These are phyloP conservation scores for Sechiopsis laciniata DNA, from an alignment of 306 rosid genomes.

Conservation along the genomic window DNA sequence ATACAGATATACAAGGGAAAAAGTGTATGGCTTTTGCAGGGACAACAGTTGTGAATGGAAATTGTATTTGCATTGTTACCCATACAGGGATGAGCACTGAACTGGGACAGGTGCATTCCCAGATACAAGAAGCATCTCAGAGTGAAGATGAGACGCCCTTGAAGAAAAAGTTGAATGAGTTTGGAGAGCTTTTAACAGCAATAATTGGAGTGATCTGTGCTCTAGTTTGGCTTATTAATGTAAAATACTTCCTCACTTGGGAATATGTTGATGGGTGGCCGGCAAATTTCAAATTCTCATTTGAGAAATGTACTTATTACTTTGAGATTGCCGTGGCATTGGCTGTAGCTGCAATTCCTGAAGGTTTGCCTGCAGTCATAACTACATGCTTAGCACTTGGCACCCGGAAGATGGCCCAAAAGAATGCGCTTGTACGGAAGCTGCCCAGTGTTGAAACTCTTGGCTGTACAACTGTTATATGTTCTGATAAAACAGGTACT, in stretches of 20 bases:
- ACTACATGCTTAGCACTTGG: slow-evolving; percentile 51
- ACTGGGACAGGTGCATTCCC: slow-evolving; percentile 57
- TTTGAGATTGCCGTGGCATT: slow-evolving; percentile 48
- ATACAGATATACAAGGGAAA: slow-evolving; percentile 42
- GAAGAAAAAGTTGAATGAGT: slow-evolving; percentile 52
- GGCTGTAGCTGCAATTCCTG: slow-evolving; percentile 57
- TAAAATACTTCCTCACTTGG: slow-evolving; percentile 48
- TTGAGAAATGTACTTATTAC: slow-evolving; percentile 49
- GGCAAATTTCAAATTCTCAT: slow-evolving; percentile 41
- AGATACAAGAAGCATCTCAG: slow-evolving; percentile 51
- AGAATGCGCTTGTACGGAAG: slow-evolving; percentile 59
- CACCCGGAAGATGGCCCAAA: slow-evolving; percentile 50
- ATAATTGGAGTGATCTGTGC: slow-evolving; percentile 43
- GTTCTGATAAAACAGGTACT: slow-evolving; percentile 49
- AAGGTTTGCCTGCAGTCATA: slow-evolving; percentile 49
- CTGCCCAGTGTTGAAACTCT: slow-evolving; percentile 55
- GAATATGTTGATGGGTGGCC: slow-evolving; percentile 42
- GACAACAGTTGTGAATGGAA: slow-evolving; percentile 58
- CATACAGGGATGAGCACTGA: slow-evolving; percentile 56
- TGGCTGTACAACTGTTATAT: slow-evolving; percentile 47
- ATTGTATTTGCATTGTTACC: slow-evolving; percentile 51
- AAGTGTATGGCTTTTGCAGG: slow-evolving; percentile 43
- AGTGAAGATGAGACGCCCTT: slow-evolving; percentile 56
- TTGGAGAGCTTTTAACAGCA: slow-evolving; percentile 39
- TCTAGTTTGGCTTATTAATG: slow-evolving; percentile 45